A percentile compares a stretch with the other conserved stretches of the same genome.
These are phyloP conservation scores for Solanum paucissectum DNA, from an alignment of 257 asterid species.

Conservation along the genomic window DNA sequence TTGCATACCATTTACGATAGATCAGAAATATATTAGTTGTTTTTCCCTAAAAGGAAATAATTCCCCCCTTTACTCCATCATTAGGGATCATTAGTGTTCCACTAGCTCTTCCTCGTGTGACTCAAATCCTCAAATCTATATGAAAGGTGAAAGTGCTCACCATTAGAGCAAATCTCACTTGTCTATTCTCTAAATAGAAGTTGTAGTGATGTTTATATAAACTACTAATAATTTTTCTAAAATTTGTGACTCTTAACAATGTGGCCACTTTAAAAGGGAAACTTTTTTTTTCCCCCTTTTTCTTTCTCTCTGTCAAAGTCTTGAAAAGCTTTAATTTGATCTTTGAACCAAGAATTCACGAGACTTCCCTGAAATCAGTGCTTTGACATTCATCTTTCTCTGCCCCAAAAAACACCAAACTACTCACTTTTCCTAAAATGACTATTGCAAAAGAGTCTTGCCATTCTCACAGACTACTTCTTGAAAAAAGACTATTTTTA, in stretches of 20 bases:
- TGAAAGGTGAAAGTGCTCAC: neutral
- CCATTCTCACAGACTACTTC: conserved; percentile 20
- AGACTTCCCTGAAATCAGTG: conserved; percentile 24
- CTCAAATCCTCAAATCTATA: neutral
- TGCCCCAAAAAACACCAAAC: neutral
- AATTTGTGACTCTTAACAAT: neutral
- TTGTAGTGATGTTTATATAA: neutral
- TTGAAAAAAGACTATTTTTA: conserved; percentile 7
- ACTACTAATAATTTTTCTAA: no score
- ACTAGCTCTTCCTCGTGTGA: no score
- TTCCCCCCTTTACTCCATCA: neutral
- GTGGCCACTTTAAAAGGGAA: conserved; percentile 3
- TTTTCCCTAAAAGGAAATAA: no score
- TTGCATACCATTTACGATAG: no score
- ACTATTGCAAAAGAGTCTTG: conserved; percentile 8
- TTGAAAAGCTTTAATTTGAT: neutral
- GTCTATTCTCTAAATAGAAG: neutral
- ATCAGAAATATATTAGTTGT: rapidly evolving
- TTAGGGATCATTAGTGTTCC: neutral
- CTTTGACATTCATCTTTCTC: conserved; percentile 12
- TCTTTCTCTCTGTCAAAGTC: neutral
- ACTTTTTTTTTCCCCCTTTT: neutral
- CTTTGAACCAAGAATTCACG: conserved; percentile 31
- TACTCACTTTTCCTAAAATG: conserved; percentile 4
- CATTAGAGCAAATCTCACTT: neutral